These are phyloP conservation scores for Loxodes magnus DNA, from an alignment of 73 alveolate species.

Conservation along the genomic window DNA sequence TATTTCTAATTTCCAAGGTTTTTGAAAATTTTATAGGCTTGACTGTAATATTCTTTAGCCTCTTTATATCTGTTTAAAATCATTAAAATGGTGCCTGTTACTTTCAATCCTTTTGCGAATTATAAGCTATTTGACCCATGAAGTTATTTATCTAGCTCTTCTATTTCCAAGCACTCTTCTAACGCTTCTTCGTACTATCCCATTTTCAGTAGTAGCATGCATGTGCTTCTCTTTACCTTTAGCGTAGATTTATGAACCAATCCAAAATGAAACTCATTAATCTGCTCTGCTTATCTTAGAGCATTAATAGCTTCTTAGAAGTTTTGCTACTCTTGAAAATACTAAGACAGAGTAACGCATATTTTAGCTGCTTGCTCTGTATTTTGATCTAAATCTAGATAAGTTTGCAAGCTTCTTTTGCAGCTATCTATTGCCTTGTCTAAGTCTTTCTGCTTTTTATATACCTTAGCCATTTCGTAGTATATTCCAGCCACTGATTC, in stretches of 20 bases:
- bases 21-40: constrained; percentile 26
- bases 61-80: constrained; percentile 39
- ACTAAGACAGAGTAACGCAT: constrained; percentile 36
- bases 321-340: constrained; percentile 33
- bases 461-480: constrained; percentile 55
- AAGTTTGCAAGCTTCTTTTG: constrained; percentile 37
- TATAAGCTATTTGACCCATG: constrained; percentile 65
- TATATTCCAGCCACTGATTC: constrained; percentile 38
- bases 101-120: constrained; percentile 60
- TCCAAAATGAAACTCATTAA: constrained; percentile 37
- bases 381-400: constrained; percentile 28
- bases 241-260: constrained; percentile 59
- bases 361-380: constrained; percentile 55
- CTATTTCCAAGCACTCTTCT: constrained; percentile 57
- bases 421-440: constrained; percentile 46
- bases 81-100: constrained; percentile 47
- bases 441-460: constrained; percentile 36
- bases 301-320: constrained; percentile 47
- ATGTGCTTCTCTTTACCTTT: constrained; percentile 64
- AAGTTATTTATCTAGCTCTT: constrained; percentile 55
- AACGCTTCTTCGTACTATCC: constrained; percentile 65
- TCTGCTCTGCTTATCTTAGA: constrained; percentile 33
- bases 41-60: constrained; percentile 50
- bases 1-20: constrained; percentile 33
- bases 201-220: constrained; percentile 45